Percentiles rank a stretch among this genome's conserved stretches.
These are phyloP conservation scores for Vaccinium corymbosum DNA, from an alignment of 148 eudicot species.

Conservation along the genomic window DNA sequence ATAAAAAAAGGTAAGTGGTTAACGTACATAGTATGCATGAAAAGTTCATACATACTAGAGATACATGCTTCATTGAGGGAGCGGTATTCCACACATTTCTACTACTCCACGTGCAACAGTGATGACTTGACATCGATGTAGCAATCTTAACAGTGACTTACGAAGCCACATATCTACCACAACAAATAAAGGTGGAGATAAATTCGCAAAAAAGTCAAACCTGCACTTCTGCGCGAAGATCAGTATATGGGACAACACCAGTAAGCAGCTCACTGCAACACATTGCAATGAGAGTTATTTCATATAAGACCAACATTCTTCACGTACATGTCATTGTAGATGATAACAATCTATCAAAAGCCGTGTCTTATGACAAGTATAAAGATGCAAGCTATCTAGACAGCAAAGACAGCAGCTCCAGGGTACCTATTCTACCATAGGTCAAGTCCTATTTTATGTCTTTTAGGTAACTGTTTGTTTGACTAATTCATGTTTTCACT, in stretches of 20 bases:
- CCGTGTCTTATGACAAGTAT: background rate
- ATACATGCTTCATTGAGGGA: too few relatives aligned
- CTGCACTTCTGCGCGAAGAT: slow-evolving; percentile 95
- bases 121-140: too few relatives aligned
- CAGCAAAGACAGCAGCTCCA: background rate
- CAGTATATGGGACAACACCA: slow-evolving; percentile 96
- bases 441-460: background rate
- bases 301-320: background rate
- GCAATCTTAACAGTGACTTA: background rate
- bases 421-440: background rate
- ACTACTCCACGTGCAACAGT: background rate
- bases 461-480: background rate
- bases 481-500: background rate
- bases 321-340: background rate
- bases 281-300: slow-evolving; percentile 17
- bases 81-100: background rate
- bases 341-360: background rate
- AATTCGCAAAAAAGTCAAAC: slow-evolving; percentile 38
- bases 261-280: slow-evolving; percentile 88
- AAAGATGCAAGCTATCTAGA: background rate
- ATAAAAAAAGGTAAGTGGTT: too few relatives aligned
- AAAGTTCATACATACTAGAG: too few relatives aligned
- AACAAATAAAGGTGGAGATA: background rate
- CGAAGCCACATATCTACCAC: background rate
- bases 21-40: too few relatives aligned